Evolutionary conservation across 352 stramenopile species (phyloP).

Genomic region (Phytophthora megakarya): DNA sequence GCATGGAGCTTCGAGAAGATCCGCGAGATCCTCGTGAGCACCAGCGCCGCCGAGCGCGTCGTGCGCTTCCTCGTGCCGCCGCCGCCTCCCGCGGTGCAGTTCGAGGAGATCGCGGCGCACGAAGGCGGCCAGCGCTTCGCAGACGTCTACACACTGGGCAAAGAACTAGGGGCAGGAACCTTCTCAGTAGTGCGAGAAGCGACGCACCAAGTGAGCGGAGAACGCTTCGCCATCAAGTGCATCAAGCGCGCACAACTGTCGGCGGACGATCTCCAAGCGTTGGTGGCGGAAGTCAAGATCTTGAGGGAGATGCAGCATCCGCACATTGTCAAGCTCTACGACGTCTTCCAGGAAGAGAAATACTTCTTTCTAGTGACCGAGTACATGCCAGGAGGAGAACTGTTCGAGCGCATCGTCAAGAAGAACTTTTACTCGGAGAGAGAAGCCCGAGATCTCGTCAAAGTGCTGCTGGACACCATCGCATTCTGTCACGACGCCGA

Average conservation of each 20-base stretch:
- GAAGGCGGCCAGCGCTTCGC: slow-evolving; percentile 46
- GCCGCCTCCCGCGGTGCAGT: slow-evolving; percentile 35
- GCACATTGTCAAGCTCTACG: slow-evolving; percentile 90
- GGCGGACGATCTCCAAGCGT: slow-evolving; percentile 68
- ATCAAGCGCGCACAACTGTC: slow-evolving; percentile 84
- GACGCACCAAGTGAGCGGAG: slow-evolving; percentile 49
- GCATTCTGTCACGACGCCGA: slow-evolving; percentile 84
- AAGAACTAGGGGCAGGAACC: slow-evolving; percentile 67
- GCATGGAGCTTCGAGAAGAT: slow-evolving; percentile 68
- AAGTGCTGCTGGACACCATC: slow-evolving; percentile 81
- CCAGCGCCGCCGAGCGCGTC: slow-evolving; percentile 53
- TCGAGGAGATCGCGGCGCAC: slow-evolving; percentile 37
- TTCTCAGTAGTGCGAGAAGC: slow-evolving; percentile 79
- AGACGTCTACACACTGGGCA: slow-evolving; percentile 71
- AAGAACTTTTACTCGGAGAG: slow-evolving; percentile 88
- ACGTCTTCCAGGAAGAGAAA: slow-evolving; percentile 90
- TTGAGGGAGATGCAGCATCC: slow-evolving; percentile 86
- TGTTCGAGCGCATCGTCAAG: slow-evolving; percentile 89
- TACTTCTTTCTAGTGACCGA: slow-evolving; percentile 99
- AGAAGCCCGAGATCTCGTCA: slow-evolving; percentile 78
- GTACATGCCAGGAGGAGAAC: slow-evolving; percentile 88
- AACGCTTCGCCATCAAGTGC: slow-evolving; percentile 81
- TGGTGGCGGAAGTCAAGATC: slow-evolving; percentile 82
- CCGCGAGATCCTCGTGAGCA: slow-evolving; percentile 73
- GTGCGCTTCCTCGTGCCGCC: slow-evolving; percentile 73